These are phyloP conservation scores for Physcomitrium patens DNA, from an alignment of 225 moss, liverwort and hornwort species.

Conservation along the genomic window DNA sequence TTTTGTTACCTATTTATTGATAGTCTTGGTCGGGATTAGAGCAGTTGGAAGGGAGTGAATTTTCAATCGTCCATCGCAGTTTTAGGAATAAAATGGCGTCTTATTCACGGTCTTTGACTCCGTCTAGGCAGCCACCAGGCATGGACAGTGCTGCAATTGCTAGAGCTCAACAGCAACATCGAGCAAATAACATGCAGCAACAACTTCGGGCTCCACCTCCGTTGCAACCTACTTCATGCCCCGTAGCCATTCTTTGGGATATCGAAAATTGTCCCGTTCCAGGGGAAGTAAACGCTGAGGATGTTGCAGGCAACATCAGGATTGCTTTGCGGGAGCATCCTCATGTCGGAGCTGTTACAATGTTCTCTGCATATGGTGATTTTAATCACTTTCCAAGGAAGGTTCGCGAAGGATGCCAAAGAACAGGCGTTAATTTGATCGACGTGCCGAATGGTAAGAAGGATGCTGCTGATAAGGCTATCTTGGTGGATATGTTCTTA, in stretches of 20 bases:
- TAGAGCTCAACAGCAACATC: conserved; percentile 59
- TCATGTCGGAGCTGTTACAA: conserved; percentile 80
- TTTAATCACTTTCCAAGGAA: conserved; percentile 85
- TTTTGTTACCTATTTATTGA: conserved; percentile 15
- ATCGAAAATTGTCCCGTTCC: conserved; percentile 99
- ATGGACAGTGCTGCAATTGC: conserved; percentile 53
- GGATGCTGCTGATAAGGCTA: conserved; percentile 96
- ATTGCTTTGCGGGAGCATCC: conserved; percentile 80
- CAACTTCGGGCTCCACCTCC: conserved; percentile 52
- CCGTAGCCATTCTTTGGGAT: conserved; percentile 96
- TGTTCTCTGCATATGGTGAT: conserved; percentile 97
- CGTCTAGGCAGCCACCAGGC: conserved; percentile 48
- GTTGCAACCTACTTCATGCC: conserved; percentile 43
- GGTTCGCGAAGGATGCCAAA: conserved; percentile 91
- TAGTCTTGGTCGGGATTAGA: conserved; percentile 20
- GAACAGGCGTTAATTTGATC: conserved; percentile 93
- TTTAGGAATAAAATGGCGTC: conserved; percentile 46
- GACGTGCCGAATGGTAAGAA: conserved; percentile 96
- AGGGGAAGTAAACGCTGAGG: conserved; percentile 87
- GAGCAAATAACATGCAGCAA: conserved; percentile 33
- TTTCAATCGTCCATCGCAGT: conserved; percentile 22
- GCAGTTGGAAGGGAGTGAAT: not conserved
- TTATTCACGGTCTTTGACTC: conserved; percentile 56
- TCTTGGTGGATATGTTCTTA: conserved; percentile 90
- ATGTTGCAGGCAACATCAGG: conserved; percentile 88